phyloP scores from a whole-genome alignment of 345 rosid genomes.

The Murraya paniculata region DNA sequence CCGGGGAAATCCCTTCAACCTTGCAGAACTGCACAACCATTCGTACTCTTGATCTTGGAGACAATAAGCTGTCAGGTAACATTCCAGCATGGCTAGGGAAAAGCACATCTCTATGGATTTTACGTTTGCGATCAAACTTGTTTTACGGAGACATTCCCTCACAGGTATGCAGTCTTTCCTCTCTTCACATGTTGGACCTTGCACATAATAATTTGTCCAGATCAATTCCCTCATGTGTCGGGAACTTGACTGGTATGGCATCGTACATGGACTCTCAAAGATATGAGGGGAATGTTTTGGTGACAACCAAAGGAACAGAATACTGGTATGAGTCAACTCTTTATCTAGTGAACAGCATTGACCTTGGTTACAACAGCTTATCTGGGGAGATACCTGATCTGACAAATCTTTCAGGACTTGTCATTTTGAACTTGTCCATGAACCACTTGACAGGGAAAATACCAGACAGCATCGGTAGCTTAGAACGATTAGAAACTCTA shows the following conservation, averaged over 20 bases:
- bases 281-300: constrained; percentile 6
- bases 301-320: background rate
- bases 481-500: constrained; percentile 11
- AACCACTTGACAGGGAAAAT: constrained; percentile 17
- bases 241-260: constrained; percentile 9
- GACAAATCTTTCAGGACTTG: background rate
- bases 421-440: constrained; percentile 16
- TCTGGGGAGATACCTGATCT: constrained; percentile 15
- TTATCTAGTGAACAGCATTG: constrained; percentile 11
- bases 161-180: background rate
- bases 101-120: background rate
- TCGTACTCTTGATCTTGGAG: constrained; percentile 6
- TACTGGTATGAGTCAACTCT: background rate
- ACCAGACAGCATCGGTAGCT: constrained; percentile 3
- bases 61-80: constrained; percentile 2
- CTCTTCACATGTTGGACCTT: constrained; percentile 20
- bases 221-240: background rate
- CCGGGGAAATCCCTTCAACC: constrained; percentile 6
- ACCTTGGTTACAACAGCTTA: constrained; percentile 14
- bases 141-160: background rate
- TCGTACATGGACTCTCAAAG: background rate
- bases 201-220: constrained; percentile 5
- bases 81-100: constrained; percentile 13
- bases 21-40: constrained; percentile 1
- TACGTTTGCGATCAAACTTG: constrained; percentile 1